Evolutionary conservation across 768 basidiomycete genomes (phyloP).

Genomic region (Amanita phalloides): DNA sequence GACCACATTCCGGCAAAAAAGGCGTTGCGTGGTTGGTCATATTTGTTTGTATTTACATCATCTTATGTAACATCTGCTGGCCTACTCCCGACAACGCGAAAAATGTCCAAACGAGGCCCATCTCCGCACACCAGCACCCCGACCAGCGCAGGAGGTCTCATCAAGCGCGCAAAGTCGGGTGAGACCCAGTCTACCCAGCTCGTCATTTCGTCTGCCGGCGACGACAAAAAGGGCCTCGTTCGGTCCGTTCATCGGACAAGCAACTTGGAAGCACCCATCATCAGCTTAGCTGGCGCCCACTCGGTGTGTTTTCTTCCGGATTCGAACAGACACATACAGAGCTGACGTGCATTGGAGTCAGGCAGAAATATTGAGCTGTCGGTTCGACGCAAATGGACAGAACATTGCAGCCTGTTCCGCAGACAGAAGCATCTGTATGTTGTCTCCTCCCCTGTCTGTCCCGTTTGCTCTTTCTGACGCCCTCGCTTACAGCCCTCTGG

Average conservation of each 20-base stretch:
- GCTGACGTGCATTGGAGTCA: slow-evolving; percentile 16
- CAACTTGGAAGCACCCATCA: slow-evolving; percentile 86
- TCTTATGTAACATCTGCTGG: too few species aligned
- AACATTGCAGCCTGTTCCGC: slow-evolving; percentile 89
- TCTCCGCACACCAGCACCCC: slow-evolving; percentile 34
- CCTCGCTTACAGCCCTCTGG: slow-evolving; percentile 58
- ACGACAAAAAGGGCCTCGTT: slow-evolving; percentile 72
- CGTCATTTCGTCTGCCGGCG: slow-evolving; percentile 63
- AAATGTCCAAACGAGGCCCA: slow-evolving; percentile 65
- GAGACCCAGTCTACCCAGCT: slow-evolving; percentile 51
- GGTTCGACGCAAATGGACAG: slow-evolving; percentile 91
- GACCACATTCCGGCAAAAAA: too few species aligned
- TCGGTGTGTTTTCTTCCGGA: slow-evolving; percentile 36
- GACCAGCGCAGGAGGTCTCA: slow-evolving; percentile 28
- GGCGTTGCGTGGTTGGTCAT: too few species aligned
- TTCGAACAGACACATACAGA: background rate
- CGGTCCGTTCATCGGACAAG: slow-evolving; percentile 88
- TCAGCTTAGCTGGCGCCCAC: slow-evolving; percentile 83
- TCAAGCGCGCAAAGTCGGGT: slow-evolving; percentile 51
- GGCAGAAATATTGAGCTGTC: slow-evolving; percentile 85
- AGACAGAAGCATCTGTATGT: slow-evolving; percentile 85
- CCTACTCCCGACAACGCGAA: background rate
- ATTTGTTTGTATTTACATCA: too few species aligned
- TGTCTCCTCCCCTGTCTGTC: background rate
- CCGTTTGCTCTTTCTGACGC: background rate